Evolutionary conservation across 2,329 filamentous ascomycete genomes (phyloP).

Genomic region (Aspergillus phoenicis): DNA sequence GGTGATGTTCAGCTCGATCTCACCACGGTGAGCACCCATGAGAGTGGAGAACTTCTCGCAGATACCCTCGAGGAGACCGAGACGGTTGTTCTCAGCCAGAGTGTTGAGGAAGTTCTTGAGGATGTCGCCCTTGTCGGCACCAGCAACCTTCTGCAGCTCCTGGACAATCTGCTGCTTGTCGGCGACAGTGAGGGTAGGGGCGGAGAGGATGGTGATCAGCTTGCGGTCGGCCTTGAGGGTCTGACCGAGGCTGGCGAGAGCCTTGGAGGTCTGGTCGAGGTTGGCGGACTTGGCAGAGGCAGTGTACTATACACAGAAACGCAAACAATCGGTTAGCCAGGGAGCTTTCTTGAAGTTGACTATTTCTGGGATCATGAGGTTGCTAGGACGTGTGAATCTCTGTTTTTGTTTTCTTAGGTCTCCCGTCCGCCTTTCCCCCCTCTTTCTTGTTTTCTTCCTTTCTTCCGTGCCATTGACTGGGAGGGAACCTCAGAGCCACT

Average conservation of each 20-base stretch:
- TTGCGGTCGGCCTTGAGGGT: constrained; percentile 82
- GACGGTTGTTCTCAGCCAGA: constrained; percentile 94
- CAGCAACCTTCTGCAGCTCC: constrained; percentile 84
- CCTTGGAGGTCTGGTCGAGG: constrained; percentile 83
- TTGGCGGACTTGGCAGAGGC: constrained; percentile 84
- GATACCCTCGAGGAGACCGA: constrained; percentile 78
- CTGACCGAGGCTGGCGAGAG: constrained; percentile 69
- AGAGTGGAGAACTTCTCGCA: constrained; percentile 83
- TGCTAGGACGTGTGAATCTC: neutral
- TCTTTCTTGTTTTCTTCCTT: neutral
- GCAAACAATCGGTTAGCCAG: constrained; percentile 15
- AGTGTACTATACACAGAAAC: constrained; percentile 70
- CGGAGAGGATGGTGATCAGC: constrained; percentile 72
- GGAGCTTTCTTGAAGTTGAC: neutral
- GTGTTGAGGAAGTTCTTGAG: constrained; percentile 92
- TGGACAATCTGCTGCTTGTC: constrained; percentile 87
- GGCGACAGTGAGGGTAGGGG: constrained; percentile 73
- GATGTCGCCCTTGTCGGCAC: constrained; percentile 71
- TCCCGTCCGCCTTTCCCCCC: neutral
- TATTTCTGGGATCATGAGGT: neutral
- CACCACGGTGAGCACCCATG: constrained; percentile 85
- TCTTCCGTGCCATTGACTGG: neutral
- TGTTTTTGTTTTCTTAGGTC: neutral
- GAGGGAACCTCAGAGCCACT: neutral
- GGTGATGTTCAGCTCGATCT: constrained; percentile 90